phyloP scores from a whole-genome alignment of 306 rosid genomes.

The Ammopiptanthus mongolicus region DNA sequence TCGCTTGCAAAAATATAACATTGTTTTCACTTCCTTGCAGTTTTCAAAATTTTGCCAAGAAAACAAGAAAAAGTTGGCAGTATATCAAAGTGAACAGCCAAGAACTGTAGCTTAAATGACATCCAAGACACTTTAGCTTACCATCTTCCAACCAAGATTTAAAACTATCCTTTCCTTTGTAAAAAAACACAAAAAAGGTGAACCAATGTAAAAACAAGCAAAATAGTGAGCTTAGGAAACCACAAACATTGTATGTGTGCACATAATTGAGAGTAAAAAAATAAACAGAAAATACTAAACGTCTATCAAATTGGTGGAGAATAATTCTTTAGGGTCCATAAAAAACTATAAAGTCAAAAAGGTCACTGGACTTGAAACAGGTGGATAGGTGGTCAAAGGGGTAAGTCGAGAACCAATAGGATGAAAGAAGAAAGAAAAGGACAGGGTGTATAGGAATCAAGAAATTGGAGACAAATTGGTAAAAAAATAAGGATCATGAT shows the following conservation, averaged over 20 bases:
- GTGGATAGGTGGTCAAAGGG: background rate
- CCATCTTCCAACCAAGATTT: background rate
- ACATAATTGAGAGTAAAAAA: background rate
- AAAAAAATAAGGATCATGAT: conserved; percentile 22
- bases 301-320: background rate
- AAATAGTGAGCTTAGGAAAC: background rate
- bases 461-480: conserved; percentile 26
- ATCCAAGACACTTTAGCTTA: background rate
- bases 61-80: too few species aligned
- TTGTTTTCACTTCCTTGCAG: too few species aligned
- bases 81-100: background rate
- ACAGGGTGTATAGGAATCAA: conserved; percentile 33
- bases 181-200: background rate
- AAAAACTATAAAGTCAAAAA: background rate
- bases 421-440: background rate
- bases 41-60: too few species aligned
- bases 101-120: background rate
- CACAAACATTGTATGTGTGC: background rate
- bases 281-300: background rate
- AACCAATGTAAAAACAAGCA: background rate
- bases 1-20: too few species aligned
- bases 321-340: background rate
- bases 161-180: background rate
- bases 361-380: background rate
- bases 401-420: background rate